Evolutionary conservation across 139 green algal species (phyloP), one percentile per base, ranked within the genome.

Genomic region (Deuterostichococcus epilithicus): DNA sequence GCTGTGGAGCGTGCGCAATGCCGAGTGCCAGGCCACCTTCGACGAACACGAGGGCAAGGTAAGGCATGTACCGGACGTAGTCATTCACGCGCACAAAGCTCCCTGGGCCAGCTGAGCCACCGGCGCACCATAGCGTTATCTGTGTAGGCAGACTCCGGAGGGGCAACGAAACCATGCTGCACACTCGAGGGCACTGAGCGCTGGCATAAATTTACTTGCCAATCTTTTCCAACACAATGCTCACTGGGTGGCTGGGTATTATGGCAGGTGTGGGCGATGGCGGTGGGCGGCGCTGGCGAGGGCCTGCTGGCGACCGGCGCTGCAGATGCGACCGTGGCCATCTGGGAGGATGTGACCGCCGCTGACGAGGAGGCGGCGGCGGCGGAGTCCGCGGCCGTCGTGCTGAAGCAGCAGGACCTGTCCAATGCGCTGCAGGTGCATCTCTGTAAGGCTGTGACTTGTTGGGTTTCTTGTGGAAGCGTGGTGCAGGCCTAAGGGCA

Each of bases 11-110:
- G 81, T 96, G 59, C 76, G 80, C 38, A 91, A 75, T 33, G 85
- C 82, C 13, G 94, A 97, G 77, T 95, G 90, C 83, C 69, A 88
- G 6, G 81, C 80, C 77, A 99, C 95, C 0, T 96, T 98, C 75
- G 96, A 99, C 33, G 87, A 90, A 25, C 96, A 99, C 78, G 89
- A 96, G 30, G 96, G 96, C 79, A 95, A 97, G 87, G 89, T 97
- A 52, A 89, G 91, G 86, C 86, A 85, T n/a, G n/a, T n/a, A n/a
- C n/a, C n/a, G n/a, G n/a, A n/a, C n/a, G n/a, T n/a, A n/a, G n/a
- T n/a, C n/a, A n/a, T n/a, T n/a, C n/a, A n/a, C n/a, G n/a, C n/a
- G n/a, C n/a, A n/a, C n/a, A n/a, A n/a, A n/a, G n/a, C n/a, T n/a
- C n/a, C n/a, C n/a, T n/a, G n/a, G n/a, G n/a, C n/a, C n/a, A n/a